Conservation (phyloP, 805 yeast genomes). For the Hanseniaspora pseudoguilliermondii region DNA sequence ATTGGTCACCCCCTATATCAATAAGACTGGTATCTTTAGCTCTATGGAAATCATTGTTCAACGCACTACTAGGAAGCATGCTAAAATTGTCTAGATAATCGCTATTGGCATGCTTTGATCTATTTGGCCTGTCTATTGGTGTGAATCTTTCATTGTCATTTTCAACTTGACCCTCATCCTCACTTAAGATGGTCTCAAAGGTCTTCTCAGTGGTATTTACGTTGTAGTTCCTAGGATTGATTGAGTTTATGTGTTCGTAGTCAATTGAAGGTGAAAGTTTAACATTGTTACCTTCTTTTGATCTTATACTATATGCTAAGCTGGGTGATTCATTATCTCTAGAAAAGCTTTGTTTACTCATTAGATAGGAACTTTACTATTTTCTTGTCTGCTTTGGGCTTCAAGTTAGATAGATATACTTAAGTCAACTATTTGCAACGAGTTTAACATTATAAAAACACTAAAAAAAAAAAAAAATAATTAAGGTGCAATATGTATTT, state of each 20-base stretch:
- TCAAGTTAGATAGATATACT: no score
- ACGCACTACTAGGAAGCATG: slow-evolving; percentile 8
- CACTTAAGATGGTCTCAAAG: slow-evolving; percentile 9
- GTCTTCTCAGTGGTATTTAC: slow-evolving; percentile 3
- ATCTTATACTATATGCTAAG: background rate
- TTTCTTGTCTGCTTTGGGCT: background rate
- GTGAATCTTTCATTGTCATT: slow-evolving; percentile 5
- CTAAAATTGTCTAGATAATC: background rate
- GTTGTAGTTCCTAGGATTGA: background rate
- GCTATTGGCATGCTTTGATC: background rate
- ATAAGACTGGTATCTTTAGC: background rate
- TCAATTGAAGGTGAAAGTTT: slow-evolving; percentile 9
- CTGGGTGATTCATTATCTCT: background rate
- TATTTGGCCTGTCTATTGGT: background rate
- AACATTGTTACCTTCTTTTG: background rate
- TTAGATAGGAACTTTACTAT: background rate
- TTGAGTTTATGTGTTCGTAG: background rate
- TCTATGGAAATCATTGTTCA: background rate
- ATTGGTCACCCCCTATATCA: background rate
- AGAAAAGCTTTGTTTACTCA: background rate
- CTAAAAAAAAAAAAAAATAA: no score
- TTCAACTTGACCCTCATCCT: background rate
- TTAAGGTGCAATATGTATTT: no score
- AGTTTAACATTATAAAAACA: no score
- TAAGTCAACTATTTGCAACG: no score